phyloP scores from a whole-genome alignment of 139 green algal genomes.

The Zygnema cylindricum region DNA sequence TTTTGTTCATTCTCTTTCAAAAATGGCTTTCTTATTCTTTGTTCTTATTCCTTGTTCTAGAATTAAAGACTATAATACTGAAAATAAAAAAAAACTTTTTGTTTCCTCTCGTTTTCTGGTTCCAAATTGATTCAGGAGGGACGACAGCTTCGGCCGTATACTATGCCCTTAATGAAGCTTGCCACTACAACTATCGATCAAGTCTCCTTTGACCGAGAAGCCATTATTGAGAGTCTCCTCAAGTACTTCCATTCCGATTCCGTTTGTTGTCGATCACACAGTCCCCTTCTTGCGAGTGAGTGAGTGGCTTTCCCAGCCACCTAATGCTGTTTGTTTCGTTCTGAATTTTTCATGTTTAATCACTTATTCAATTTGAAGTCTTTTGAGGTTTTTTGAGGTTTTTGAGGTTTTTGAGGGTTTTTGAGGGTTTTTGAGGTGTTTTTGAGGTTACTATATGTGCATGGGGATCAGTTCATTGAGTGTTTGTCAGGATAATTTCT shows the following conservation, averaged over 20 bases:
- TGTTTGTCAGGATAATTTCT: no score
- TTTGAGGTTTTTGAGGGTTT: no score
- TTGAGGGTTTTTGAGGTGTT: no score
- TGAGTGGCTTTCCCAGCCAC: background rate
- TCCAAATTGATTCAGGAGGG: conserved; percentile 23
- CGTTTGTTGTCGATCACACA: conserved; percentile 69
- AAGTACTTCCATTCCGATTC: conserved; percentile 87
- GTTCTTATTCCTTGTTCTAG: no score
- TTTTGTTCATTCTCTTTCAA: no score
- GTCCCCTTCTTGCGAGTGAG: background rate
- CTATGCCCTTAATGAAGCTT: conserved; percentile 95
- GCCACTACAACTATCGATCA: conserved; percentile 89
- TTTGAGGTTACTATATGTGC: no score
- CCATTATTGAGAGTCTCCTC: conserved; percentile 80
- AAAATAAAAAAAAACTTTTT: background rate
- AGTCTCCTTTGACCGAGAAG: conserved; percentile 73
- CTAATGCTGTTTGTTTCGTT: background rate
- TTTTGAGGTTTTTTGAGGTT: no score
- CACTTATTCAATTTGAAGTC: no score
- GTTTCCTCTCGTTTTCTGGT: background rate
- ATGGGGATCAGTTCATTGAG: no score
- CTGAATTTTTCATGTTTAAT: background rate
- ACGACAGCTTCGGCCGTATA: conserved; percentile 72
- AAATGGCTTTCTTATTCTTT: no score
- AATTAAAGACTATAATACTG: no score